phyloP scores from a whole-genome alignment of 2,329 filamentous ascomycete genomes.

The Chrysoporthe deuterocubensis region DNA sequence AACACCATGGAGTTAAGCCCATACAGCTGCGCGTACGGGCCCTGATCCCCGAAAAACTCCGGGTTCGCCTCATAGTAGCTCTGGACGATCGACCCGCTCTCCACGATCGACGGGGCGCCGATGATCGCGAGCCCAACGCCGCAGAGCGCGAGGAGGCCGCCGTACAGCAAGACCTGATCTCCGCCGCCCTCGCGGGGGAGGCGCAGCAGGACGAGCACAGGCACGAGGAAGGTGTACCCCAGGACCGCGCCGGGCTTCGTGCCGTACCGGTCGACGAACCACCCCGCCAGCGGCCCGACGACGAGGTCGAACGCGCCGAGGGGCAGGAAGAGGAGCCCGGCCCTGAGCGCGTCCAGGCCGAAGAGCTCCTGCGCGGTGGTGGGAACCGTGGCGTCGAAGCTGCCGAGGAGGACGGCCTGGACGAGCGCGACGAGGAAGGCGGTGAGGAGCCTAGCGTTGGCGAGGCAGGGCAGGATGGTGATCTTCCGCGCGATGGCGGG shows the following conservation, averaged over 20 bases:
- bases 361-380: conserved; percentile 43
- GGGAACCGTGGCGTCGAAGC: conserved; percentile 45
- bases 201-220: conserved; percentile 23
- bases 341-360: conserved; percentile 40
- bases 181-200: conserved; percentile 20
- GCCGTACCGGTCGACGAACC: conserved; percentile 43
- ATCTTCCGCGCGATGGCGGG: conserved; percentile 44
- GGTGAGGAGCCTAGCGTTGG: conserved; percentile 44
- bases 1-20: conserved; percentile 68
- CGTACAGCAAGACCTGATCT: conserved; percentile 21
- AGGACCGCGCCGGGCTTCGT: conserved; percentile 38
- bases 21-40: conserved; percentile 69
- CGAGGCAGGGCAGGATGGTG: conserved; percentile 52
- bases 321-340: conserved; percentile 44
- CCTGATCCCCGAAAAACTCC: conserved; percentile 57
- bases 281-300: conserved; percentile 40
- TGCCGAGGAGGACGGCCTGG: conserved; percentile 45
- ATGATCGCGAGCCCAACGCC: conserved; percentile 59
- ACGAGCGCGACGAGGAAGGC: conserved; percentile 46
- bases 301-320: conserved; percentile 42
- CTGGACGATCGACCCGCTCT: conserved; percentile 58
- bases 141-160: conserved; percentile 29
- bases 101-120: conserved; percentile 59
- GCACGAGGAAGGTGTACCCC: conserved; percentile 33
- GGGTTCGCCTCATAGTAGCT: conserved; percentile 59